Evolutionary conservation across 2,329 filamentous ascomycete genomes (phyloP), one percentile per base, ranked within the genome.

Genomic region (Parafenestella ontariensis): DNA sequence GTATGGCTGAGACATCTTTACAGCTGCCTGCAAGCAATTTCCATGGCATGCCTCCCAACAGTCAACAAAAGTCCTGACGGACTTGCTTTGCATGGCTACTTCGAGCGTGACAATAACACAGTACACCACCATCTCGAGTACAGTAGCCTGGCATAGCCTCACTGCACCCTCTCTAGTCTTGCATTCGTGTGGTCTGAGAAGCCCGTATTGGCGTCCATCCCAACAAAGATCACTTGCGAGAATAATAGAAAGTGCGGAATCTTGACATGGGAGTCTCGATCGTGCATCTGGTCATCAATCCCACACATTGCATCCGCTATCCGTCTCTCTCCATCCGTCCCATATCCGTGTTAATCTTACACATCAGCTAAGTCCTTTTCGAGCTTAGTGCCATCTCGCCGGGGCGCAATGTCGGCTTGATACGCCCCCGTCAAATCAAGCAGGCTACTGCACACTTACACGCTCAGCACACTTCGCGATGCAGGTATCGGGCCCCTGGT

Each of bases 241-340:
- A 39, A 51, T 51, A 40, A 48, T 24, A 50, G 41, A 58, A 55
- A 41, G 49, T 34, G 39, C 29, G 40, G 46, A 42, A 47, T 44
- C 49, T 45, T 37, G 49, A 51, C 61, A 60, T 56, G 57, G 49
- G 54, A 61, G 61, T 63, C 63, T 67, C 60, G 65, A 68, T 69
- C 65, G 62, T 62, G 58, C 64, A 49, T 62, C 49, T 51, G 50
- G 54, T 63, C 61, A 64, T 64, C 50, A 65, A 62, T 57, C 56
- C 54, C 47, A 49, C 63, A 52, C 36, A 10, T 46, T 57, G 55
- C 58, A 54, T 63, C 49, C 53, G 56, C 45, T 54, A 60, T 61
- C 54, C 58, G 56, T 54, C 36, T 21, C 48, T 47, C 28, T 52
- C 52, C 54, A 59, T 56, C 28, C 49, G 37, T 50, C 33, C 46